These are phyloP conservation scores for Trichocladium uniseriatum DNA, from an alignment of 495 filamentous ascomycete genomes.

Conservation along the genomic window DNA sequence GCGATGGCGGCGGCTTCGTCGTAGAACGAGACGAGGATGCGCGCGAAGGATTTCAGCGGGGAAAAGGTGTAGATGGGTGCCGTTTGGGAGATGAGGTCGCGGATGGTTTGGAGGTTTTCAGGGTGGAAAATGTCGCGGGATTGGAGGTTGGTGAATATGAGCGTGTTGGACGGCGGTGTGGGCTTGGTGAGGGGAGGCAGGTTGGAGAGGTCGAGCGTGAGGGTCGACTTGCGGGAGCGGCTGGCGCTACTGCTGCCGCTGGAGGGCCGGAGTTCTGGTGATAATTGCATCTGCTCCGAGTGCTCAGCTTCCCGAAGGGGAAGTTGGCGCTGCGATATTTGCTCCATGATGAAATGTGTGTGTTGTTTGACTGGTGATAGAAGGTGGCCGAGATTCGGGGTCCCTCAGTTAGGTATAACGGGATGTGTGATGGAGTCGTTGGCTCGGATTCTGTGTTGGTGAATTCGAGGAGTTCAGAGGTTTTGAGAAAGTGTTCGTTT, in stretches of 20 bases:
- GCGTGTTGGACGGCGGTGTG: slow-evolving; percentile 80
- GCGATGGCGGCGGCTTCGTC: slow-evolving; percentile 60
- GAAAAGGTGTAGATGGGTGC: slow-evolving; percentile 79
- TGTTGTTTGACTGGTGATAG: not conserved
- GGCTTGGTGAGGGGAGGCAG: slow-evolving; percentile 72
- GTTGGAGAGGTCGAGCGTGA: slow-evolving; percentile 73
- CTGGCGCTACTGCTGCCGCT: not conserved
- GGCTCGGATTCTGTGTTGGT: too few species aligned
- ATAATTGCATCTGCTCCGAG: not conserved
- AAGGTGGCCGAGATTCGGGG: not conserved
- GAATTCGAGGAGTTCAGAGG: too few species aligned
- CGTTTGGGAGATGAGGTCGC: slow-evolving; percentile 54
- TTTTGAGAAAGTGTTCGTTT: too few species aligned
- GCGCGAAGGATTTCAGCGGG: slow-evolving; percentile 82
- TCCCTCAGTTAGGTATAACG: too few species aligned
- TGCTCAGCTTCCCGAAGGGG: not conserved
- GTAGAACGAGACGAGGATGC: slow-evolving; percentile 84
- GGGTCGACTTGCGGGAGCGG: slow-evolving; percentile 33
- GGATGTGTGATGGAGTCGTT: too few species aligned
- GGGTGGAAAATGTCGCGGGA: slow-evolving; percentile 71
- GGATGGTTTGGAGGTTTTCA: slow-evolving; percentile 65
- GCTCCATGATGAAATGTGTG: slow-evolving; percentile 2
- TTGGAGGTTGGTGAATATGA: slow-evolving; percentile 84
- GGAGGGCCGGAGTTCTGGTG: slow-evolving; percentile 20
- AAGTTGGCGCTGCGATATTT: slow-evolving; percentile 1